Evolutionary conservation across 2,329 filamentous ascomycete species (phyloP), one percentile per base, ranked within the genome.

Genomic region (Fusarium sp.): DNA sequence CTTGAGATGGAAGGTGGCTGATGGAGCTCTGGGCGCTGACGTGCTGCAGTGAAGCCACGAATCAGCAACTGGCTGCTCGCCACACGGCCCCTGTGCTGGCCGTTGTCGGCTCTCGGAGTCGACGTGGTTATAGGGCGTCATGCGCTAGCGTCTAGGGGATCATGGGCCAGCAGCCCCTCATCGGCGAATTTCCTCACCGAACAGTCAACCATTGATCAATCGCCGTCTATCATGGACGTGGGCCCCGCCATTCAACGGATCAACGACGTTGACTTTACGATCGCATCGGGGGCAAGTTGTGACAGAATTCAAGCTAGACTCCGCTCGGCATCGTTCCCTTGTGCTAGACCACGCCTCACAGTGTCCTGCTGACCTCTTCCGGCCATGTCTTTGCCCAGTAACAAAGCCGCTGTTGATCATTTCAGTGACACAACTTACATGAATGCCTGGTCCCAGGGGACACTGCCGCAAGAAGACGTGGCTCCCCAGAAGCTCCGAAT

Each of bases 381-480:
- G 51, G 50, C 40, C 36, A 56, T 63, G 36, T 30, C 57, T 66
- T 66, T 60, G 40, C 47, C 68, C 61, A 65, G 56, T 66, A 54
- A 48, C 47, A 57, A 61, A 51, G 55, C 67, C 31, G 41, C 50
- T 58, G 41, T 46, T 61, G 46, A 44, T 59, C 52, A 48, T 54
- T 60, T 53, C 43, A 64, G 72, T 74, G 59, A 62, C 53, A 74
- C 70, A 60, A 66, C 57, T 67, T 69, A 72, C 65, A 71, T 70
- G 39, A 61, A 58, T 37, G 39, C 47, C 28, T 31, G 18, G 36
- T 50, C 46, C 37, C 46, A 9, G 50, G 40, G 55, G 54, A 34
- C 64, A 71, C 60, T 41, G 57, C 66, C 53, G 66, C 57, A 55
- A 70, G 57, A 28, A 51, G 48, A 68, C 68, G 60, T 70, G 67